Base-by-base conservation (phyloP, 2,329 filamentous ascomycete species). In the Diaporthe aspalathi region DNA sequence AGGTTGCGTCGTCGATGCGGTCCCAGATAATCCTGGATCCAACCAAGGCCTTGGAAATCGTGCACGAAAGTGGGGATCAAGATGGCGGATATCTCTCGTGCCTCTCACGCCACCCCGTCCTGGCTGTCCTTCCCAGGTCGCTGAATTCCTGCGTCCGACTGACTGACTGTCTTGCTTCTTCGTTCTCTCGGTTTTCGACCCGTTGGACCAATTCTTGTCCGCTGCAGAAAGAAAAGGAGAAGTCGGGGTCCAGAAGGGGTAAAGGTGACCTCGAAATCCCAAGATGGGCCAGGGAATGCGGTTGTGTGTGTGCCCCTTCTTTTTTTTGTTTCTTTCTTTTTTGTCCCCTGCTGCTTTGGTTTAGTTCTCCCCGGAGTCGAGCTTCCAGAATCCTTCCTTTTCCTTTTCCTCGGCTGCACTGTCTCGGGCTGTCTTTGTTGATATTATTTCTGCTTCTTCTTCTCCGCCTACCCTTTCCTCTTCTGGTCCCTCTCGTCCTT, bases 51-150 rank as follows among this genome's bases (percentile, higher is more conserved):
- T 29, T 8, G 32, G 40, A 17, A 63, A 32, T 63, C 27, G 57
- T 47, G 24, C 9, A 49, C 22, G 40, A 16, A 49, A 47, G 57
- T 49, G 60, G 40, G 9, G 65, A 50, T 27, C 54, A 57, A 40
- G 43, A 43, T 56, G 40, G 66, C 49, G 43, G 66, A 68, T 68
- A 68, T 68, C 40, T 68, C 29, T 57, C 14, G 4, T 63, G 43
- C 45, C 14, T 22, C 60, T 32, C 32, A 24, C 53, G 53, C 5
- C 32, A 35, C 32, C 32, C 32, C 9, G 5, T 35, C 20, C n/a
- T n/a, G n/a, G n/a, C n/a, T 43, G 27, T 32, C 35, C 29, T n/a
- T 49, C 40, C 32, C 57, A n/a, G n/a, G n/a, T n/a, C n/a, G n/a
- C n/a, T n/a, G n/a, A n/a, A n/a, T n/a, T n/a, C n/a, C n/a, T n/a